Evolutionary conservation across 2,329 filamentous ascomycete genomes (phyloP).

Genomic region (Paramyrothecium roridum): DNA sequence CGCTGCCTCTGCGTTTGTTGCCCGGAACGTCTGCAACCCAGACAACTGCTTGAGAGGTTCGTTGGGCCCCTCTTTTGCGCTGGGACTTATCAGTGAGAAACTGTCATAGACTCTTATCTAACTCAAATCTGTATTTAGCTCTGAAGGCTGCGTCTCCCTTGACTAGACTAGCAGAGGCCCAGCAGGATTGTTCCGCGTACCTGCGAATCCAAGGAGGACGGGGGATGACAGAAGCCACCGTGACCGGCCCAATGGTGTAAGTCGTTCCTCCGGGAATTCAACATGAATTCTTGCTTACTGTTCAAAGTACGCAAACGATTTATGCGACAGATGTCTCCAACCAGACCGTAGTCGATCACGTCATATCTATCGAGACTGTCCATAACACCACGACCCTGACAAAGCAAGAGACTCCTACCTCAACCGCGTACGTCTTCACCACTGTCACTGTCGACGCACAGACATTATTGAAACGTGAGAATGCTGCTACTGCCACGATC

Average conservation of each 20-base stretch:
- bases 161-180: not conserved
- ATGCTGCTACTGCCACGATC: not conserved
- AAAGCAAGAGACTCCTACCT: not conserved
- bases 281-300: too few species aligned
- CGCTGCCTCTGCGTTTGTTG: not conserved
- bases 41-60: not conserved
- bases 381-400: not conserved
- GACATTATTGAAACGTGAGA: not conserved
- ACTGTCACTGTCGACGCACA: not conserved
- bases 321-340: not conserved
- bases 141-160: not conserved
- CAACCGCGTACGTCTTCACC: not conserved
- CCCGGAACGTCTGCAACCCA: not conserved
- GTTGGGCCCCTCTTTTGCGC: too few species aligned
- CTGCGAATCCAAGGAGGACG: too few species aligned
- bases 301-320: not conserved
- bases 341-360: not conserved
- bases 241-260: too few species aligned
- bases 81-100: not conserved
- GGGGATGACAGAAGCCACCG: too few species aligned
- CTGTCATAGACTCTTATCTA: too few species aligned
- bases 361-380: not conserved
- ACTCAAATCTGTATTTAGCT: too few species aligned
- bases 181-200: not conserved
- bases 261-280: too few species aligned